Conservation (phyloP, 345 rosid species). For the Eucalyptus pauciflora region DNA sequence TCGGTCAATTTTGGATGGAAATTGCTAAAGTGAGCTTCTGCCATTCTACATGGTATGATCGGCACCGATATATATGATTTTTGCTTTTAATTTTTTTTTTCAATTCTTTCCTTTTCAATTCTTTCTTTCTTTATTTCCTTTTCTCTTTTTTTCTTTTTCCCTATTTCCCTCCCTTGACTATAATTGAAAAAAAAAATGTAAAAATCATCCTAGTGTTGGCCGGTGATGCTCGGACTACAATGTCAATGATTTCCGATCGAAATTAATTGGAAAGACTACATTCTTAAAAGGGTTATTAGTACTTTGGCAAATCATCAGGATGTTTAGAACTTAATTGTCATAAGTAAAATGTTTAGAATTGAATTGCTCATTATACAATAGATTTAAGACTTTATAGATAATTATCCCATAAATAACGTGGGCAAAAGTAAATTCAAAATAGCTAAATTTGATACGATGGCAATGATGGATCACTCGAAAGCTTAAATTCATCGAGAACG, state of each 20-base stretch:
- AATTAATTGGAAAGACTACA: not conserved
- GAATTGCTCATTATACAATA: not conserved
- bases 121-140: not conserved
- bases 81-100: not conserved
- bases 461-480: not conserved
- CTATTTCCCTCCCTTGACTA: accelerated
- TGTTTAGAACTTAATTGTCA: not conserved
- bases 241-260: accelerated
- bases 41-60: accelerated
- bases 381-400: not conserved
- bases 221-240: accelerated
- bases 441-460: not conserved
- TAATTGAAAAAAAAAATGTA: not conserved
- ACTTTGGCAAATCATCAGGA: not conserved
- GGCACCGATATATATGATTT: accelerated
- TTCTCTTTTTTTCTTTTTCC: not conserved
- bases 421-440: not conserved
- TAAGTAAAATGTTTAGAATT: not conserved
- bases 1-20: not conserved
- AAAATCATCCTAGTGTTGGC: not conserved
- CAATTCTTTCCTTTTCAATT: too few relatives aligned
- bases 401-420: not conserved
- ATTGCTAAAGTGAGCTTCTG: accelerated
- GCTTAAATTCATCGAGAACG: not conserved
- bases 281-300: not conserved